Base-by-base conservation (phyloP, 345 rosid genomes). In the Orychophragmus violaceus region DNA sequence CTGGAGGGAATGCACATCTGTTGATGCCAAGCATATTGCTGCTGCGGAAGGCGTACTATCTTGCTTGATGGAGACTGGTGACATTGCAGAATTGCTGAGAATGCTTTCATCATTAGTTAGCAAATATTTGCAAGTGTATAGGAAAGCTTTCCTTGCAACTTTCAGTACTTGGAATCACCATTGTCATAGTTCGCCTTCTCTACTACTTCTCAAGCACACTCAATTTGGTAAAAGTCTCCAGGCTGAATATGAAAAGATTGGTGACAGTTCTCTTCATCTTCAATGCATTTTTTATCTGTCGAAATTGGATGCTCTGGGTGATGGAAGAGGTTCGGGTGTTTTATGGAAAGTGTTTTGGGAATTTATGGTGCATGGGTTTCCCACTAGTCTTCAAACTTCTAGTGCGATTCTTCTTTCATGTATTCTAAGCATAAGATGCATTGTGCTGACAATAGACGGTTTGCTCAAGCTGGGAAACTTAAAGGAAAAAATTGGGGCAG, bases 361-460 rank as follows among this genome's bases (percentile, higher is more conserved):
- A 72, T 84, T 82, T 64, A 81, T 85, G 81, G 65, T 87, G 78
- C 96, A 90, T 84, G 99, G 99, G 69, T 84, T 84, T 74, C 97
- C 99, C 14, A 77, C 77, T 75, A 77, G 82, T 77, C 81, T 79
- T 74, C 83, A 67, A 60, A 64, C 78, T 58, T 70, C 87, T 39
- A 86, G 96, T 72, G 87, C 84, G 58, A 61, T 79, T 69, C 81
- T 88, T 72, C 83, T 94, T 74, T 88, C 99, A 73, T 81, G 96
- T 68, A 62, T 78, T 74, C 77, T 85, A 65, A 82, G 82, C 74
- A 83, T 94, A 77, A 83, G 87, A 71, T 78, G 78, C 57, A 83
- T 94, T 24, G 65, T 90, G 74, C 72, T 52, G 62, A 71, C 83
- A 62, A 54, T 94, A 57, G 83, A 82, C 72, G 84, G 84, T 51